Conservation (phyloP, 176 grass and related monocot species). For the Cocos nucifera region DNA sequence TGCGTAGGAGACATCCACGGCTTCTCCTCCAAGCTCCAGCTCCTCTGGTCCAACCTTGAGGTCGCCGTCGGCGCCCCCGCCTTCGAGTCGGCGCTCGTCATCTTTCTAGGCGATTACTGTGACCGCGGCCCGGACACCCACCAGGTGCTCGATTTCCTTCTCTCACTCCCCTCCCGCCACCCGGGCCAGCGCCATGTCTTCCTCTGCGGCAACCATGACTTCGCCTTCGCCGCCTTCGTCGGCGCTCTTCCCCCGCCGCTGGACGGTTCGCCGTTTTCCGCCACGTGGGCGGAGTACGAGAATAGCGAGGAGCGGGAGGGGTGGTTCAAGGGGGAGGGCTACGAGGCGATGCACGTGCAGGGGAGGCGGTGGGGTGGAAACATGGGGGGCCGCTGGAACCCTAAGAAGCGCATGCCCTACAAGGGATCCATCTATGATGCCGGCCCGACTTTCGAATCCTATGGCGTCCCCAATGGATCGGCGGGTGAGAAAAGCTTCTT, state of each 20-base stretch:
- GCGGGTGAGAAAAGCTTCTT: constrained; percentile 29
- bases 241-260: constrained; percentile 57
- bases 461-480: constrained; percentile 69
- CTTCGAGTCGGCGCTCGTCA: constrained; percentile 70
- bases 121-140: constrained; percentile 65
- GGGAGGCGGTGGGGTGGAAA: constrained; percentile 71
- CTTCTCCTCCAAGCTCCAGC: constrained; percentile 67
- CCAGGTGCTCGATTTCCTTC: constrained; percentile 58
- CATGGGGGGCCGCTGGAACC: constrained; percentile 51
- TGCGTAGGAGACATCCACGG: constrained; percentile 89
- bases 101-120: constrained; percentile 95
- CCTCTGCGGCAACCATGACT: constrained; percentile 93
- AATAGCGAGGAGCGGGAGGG: constrained; percentile 60
- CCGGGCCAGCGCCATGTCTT: constrained; percentile 75
- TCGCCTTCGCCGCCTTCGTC: constrained; percentile 84
- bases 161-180: constrained; percentile 42
- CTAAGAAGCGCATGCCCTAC: constrained; percentile 45
- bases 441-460: constrained; percentile 76
- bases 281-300: constrained; percentile 69
- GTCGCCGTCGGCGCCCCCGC: constrained; percentile 29
- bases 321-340: constrained; percentile 62
- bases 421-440: constrained; percentile 81
- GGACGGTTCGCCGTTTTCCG: constrained; percentile 46
- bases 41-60: constrained; percentile 75
- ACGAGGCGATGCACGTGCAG: constrained; percentile 73